A percentile compares a stretch with the other conserved stretches of the same genome.
phyloP scores from a whole-genome alignment of 2,329 filamentous ascomycete species.

The Ophiostoma sp. region DNA sequence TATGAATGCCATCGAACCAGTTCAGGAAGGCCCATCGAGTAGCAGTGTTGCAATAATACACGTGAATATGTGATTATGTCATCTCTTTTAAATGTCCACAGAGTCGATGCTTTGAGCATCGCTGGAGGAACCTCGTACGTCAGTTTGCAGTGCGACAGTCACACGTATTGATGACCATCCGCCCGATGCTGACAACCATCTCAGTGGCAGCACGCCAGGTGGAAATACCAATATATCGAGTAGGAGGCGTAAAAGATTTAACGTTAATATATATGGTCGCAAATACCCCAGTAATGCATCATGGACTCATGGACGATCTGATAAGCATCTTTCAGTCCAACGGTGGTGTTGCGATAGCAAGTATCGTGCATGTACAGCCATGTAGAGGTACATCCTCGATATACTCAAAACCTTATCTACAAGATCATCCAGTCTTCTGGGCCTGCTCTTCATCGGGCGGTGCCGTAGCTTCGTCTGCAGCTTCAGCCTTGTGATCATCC shows the following conservation, averaged over 20 bases:
- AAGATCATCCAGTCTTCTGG: background rate
- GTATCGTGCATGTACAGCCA: background rate
- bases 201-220: background rate
- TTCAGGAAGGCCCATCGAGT: background rate
- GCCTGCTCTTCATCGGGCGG: background rate
- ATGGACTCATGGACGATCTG: slow-evolving; percentile 2
- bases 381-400: background rate
- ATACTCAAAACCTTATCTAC: background rate
- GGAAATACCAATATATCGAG: background rate
- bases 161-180: background rate
- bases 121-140: background rate
- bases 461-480: background rate
- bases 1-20: background rate
- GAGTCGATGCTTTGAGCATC: background rate
- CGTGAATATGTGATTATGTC: background rate
- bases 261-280: background rate
- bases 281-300: background rate
- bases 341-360: background rate
- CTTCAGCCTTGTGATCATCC: background rate
- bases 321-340: background rate
- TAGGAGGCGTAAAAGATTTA: background rate
- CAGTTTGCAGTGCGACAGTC: background rate
- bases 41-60: background rate
- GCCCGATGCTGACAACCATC: background rate
- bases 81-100: background rate